phyloP scores from a whole-genome alignment of 768 basidiomycete species.

The Suillus cothurnatus region DNA sequence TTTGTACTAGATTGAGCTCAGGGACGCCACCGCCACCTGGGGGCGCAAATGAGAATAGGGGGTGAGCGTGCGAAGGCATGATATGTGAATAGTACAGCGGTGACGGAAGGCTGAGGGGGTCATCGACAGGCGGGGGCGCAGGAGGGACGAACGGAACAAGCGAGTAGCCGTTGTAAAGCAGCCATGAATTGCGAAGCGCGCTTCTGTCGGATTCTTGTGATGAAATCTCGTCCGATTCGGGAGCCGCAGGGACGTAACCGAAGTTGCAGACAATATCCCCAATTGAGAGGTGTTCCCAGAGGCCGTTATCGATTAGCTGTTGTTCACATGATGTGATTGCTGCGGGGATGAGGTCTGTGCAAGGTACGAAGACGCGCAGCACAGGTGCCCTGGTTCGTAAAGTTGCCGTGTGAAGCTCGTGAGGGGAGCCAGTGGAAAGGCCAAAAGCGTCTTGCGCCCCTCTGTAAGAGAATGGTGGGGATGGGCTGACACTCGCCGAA shows the following conservation, averaged over 20 bases:
- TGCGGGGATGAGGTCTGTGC: constrained; percentile 47
- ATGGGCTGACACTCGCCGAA: constrained; percentile 25
- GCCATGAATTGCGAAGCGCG: constrained; percentile 52
- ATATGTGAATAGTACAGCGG: constrained; percentile 80
- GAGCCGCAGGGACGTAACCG: constrained; percentile 63
- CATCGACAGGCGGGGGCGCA: constrained; percentile 48
- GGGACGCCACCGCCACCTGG: constrained; percentile 39
- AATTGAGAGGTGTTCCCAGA: constrained; percentile 75
- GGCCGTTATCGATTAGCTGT: constrained; percentile 63
- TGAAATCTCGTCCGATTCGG: constrained; percentile 29
- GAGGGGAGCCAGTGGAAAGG: constrained; percentile 41
- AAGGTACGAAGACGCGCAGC: constrained; percentile 75
- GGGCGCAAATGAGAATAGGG: constrained; percentile 30
- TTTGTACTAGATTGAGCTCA: constrained; percentile 48
- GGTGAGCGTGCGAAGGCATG: constrained; percentile 37
- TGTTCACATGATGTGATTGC: constrained; percentile 63
- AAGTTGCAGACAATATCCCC: constrained; percentile 84
- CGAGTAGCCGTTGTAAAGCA: constrained; percentile 67
- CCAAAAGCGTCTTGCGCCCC: constrained; percentile 15
- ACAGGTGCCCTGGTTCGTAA: constrained; percentile 70
- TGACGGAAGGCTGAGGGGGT: constrained; percentile 66
- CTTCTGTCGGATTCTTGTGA: constrained; percentile 20
- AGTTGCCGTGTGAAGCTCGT: constrained; percentile 64
- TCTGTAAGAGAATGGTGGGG: constrained; percentile 24
- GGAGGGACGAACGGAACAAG: constrained; percentile 67